Conservation (phyloP, 139 green algal genomes). For the Micractinium conductrix region DNA sequence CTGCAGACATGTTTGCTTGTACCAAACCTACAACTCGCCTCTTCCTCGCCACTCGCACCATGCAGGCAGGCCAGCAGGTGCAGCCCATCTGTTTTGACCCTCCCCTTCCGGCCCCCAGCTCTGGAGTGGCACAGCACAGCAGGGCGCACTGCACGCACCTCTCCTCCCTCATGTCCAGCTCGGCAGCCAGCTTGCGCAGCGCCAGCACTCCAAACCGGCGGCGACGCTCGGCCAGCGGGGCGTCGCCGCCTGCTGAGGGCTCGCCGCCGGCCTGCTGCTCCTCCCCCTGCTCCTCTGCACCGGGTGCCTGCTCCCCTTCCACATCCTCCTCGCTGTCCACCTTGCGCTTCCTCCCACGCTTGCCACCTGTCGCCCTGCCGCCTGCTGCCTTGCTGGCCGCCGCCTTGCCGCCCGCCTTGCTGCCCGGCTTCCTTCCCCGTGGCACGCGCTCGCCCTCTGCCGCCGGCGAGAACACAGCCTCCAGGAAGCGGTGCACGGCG, state of each 20-base stretch:
- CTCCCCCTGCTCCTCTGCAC: not conserved
- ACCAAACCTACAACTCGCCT: too few species aligned
- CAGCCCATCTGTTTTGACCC: too few species aligned
- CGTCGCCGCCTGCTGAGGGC: not conserved
- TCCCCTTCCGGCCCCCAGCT: too few species aligned
- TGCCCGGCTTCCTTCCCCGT: too few species aligned
- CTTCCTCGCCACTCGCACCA: too few species aligned
- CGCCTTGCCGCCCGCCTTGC: not conserved
- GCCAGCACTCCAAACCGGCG: constrained; percentile 54
- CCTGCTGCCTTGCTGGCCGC: not conserved
- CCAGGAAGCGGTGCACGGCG: constrained; percentile 60
- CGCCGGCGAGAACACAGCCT: constrained; percentile 52
- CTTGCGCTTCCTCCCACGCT: constrained; percentile 1
- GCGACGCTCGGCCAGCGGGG: not conserved
- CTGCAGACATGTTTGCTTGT: too few species aligned
- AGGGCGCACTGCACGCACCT: too few species aligned
- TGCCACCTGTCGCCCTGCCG: not conserved
- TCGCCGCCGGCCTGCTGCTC: not conserved
- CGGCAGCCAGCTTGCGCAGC: constrained; percentile 19
- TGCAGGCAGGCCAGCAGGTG: too few species aligned
- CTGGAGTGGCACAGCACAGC: too few species aligned
- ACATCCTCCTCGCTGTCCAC: not conserved
- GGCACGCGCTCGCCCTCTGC: constrained; percentile 3
- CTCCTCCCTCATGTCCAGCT: constrained; percentile 75
- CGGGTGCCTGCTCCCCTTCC: not conserved